Evolutionary conservation across 345 rosid species (phyloP).

Genomic region (Dovyalis caffra): DNA sequence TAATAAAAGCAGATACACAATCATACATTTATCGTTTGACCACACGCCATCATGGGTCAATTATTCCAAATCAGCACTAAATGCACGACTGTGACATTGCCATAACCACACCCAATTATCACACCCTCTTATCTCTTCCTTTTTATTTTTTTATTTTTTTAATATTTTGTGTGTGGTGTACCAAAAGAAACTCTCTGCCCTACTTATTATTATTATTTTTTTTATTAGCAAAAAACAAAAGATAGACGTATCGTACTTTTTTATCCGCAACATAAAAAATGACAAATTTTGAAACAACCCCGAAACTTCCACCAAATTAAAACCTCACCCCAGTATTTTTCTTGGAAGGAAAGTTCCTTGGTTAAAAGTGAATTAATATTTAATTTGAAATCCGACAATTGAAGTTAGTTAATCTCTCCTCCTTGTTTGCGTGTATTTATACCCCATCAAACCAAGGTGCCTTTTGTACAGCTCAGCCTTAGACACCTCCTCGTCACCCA

Average conservation of each 20-base stretch:
- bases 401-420: too few species aligned
- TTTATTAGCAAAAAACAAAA: background rate
- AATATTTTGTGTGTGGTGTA: background rate
- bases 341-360: background rate
- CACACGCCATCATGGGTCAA: too few species aligned
- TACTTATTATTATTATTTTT: background rate
- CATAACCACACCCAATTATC: background rate
- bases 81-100: background rate
- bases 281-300: constrained; percentile 30
- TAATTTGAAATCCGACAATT: background rate
- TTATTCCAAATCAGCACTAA: too few species aligned
- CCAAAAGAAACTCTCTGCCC: background rate
- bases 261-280: constrained; percentile 8
- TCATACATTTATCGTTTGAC: too few species aligned
- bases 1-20: too few species aligned
- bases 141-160: too few species aligned
- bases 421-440: background rate
- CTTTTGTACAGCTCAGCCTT: background rate
- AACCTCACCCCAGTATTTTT: background rate
- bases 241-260: constrained; percentile 12
- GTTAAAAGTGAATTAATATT: background rate
- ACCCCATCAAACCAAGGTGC: background rate
- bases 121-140: background rate
- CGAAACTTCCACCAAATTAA: constrained; percentile 19
- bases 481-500: background rate